These are phyloP conservation scores for Daldinia concentrica DNA, from an alignment of 495 filamentous ascomycete species.

Conservation along the genomic window DNA sequence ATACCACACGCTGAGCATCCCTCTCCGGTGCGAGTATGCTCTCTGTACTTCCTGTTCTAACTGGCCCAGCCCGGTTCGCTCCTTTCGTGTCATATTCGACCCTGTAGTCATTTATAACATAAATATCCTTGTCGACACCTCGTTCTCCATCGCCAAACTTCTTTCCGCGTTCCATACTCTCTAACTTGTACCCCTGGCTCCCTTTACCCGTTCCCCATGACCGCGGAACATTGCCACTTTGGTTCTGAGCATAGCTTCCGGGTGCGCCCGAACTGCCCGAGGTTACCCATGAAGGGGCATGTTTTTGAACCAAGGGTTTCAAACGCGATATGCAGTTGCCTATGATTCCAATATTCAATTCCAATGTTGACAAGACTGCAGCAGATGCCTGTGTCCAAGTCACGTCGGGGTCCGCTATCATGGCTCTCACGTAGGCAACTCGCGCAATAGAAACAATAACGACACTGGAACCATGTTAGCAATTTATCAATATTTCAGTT, in stretches of 20 bases:
- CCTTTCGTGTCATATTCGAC: slow-evolving; percentile 1
- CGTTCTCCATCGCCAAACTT: background rate
- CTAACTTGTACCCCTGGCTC: slow-evolving; percentile 4
- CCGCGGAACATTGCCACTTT: background rate
- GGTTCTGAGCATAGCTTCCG: background rate
- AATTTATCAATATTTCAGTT: background rate
- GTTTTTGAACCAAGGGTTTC: slow-evolving; percentile 4
- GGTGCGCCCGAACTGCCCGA: background rate
- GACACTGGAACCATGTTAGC: slow-evolving; percentile 2
- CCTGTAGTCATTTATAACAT: background rate
- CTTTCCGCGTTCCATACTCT: background rate
- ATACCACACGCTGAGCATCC: slow-evolving; percentile 5
- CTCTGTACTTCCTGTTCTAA: slow-evolving; percentile 2
- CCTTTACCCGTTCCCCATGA: slow-evolving; percentile 9
- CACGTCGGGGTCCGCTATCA: slow-evolving; percentile 1
- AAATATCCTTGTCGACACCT: background rate
- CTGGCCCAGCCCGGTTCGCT: background rate
- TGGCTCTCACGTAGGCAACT: slow-evolving; percentile 13
- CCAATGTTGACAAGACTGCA: slow-evolving; percentile 6
- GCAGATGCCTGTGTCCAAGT: slow-evolving; percentile 15
- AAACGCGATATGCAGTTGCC: slow-evolving; percentile 12
- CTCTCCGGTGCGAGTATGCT: slow-evolving; percentile 5
- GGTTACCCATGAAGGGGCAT: slow-evolving; percentile 1
- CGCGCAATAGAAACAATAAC: slow-evolving; percentile 14
- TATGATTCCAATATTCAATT: slow-evolving; percentile 21